A percentile compares a stretch with the other conserved stretches of the same genome.
Evolutionary conservation across 108 stramenopile genomes (phyloP).

Genomic region (Cyclotella baltica): DNA sequence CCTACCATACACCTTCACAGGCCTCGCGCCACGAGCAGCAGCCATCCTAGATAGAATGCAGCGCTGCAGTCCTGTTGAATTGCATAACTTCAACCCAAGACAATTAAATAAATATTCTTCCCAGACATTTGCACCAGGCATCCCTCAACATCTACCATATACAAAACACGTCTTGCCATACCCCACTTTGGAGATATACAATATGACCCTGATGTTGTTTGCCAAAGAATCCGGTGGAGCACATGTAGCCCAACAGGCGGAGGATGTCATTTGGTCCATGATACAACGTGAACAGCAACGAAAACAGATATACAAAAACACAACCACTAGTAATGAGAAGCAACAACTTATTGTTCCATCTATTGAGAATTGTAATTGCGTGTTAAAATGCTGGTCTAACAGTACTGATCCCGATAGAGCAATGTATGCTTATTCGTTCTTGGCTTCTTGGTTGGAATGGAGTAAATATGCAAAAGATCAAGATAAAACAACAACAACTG

Average conservation of each 20-base stretch:
- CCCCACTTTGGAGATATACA: constrained; percentile 38
- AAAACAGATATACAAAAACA: background rate
- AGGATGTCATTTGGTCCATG: constrained; percentile 51
- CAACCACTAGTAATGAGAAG: too few relatives aligned
- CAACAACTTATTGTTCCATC: constrained; percentile 24
- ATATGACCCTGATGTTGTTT: constrained; percentile 35
- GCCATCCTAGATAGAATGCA: constrained; percentile 44
- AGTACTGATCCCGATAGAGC: constrained; percentile 40
- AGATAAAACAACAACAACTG: background rate
- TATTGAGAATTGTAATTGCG: constrained; percentile 46
- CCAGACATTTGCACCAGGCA: background rate
- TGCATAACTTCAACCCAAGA: constrained; percentile 1
- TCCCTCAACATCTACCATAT: constrained; percentile 3
- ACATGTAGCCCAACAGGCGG: constrained; percentile 35
- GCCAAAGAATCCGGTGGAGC: constrained; percentile 32
- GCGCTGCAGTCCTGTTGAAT: constrained; percentile 33
- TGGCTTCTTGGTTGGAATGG: constrained; percentile 42
- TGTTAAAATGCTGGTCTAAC: constrained; percentile 44
- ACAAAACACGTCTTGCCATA: constrained; percentile 21
- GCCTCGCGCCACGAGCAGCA: constrained; percentile 39
- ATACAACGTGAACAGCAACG: constrained; percentile 21
- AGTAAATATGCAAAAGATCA: background rate
- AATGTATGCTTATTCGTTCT: constrained; percentile 31
- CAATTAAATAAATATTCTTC: background rate
- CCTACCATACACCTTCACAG: constrained; percentile 15